Evolutionary conservation across 192 early-diverging fungal genomes (phyloP).

Genomic region (Rhizoclosmatium globosum): DNA sequence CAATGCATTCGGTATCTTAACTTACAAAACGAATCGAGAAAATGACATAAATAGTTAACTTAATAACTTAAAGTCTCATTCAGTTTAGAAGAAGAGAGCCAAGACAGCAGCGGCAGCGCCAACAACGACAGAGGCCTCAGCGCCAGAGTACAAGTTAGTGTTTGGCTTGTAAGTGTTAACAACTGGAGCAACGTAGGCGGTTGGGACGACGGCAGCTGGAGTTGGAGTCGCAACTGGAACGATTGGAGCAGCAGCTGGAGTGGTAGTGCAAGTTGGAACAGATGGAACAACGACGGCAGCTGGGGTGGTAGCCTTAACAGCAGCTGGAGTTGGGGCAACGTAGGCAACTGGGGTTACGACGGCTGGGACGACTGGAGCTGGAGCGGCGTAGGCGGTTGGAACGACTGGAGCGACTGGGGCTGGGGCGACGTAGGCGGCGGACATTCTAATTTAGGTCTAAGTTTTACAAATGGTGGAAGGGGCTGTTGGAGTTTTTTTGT

Average conservation of each 20-base stretch:
- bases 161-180: neutral
- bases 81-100: constrained; percentile 11
- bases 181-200: neutral
- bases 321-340: neutral
- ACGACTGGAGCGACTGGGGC: neutral
- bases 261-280: neutral
- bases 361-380: neutral
- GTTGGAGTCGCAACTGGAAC: neutral
- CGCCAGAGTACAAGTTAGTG: constrained; percentile 29
- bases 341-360: neutral
- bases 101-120: constrained; percentile 19
- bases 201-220: neutral
- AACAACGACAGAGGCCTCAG: neutral
- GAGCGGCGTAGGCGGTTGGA: neutral
- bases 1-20: no score
- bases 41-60: no score
- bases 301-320: neutral
- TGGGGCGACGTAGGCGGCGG: neutral
- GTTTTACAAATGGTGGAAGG: neutral
- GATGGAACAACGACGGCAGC: neutral
- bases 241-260: neutral
- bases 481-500: neutral
- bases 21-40: no score
- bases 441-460: neutral
- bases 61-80: no score